These are phyloP conservation scores for Russula sp. DNA, from an alignment of 768 basidiomycete species.

Conservation along the genomic window DNA sequence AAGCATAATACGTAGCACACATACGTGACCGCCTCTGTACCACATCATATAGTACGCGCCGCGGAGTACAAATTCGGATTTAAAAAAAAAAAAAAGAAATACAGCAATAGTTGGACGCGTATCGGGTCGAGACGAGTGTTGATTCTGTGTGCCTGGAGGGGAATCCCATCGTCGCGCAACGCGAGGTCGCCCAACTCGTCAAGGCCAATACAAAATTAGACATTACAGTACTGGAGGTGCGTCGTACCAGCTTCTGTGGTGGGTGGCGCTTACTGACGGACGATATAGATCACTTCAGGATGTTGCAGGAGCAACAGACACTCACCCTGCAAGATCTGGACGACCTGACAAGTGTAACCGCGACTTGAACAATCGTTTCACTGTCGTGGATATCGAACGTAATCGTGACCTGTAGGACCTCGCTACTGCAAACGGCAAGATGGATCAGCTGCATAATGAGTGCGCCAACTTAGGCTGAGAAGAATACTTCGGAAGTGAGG, in stretches of 20 bases:
- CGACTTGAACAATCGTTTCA: slow-evolving; percentile 67
- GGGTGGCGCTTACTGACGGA: not conserved
- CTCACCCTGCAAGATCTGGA: slow-evolving; percentile 62
- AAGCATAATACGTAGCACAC: no score
- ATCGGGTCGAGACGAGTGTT: slow-evolving; percentile 71
- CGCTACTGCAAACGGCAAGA: slow-evolving; percentile 46
- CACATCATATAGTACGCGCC: no score
- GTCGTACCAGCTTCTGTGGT: slow-evolving; percentile 25
- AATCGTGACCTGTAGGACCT: slow-evolving; percentile 64
- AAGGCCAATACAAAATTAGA: slow-evolving; percentile 82
- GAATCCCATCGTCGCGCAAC: slow-evolving; percentile 56
- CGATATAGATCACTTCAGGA: slow-evolving; percentile 56
- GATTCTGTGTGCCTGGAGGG: slow-evolving; percentile 71
- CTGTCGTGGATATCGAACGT: slow-evolving; percentile 69
- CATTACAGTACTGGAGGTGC: slow-evolving; percentile 66
- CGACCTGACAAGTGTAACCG: slow-evolving; percentile 60
- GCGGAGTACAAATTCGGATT: no score
- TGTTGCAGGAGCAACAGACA: slow-evolving; percentile 61
- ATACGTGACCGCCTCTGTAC: no score
- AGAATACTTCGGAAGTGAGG: slow-evolving; percentile 84
- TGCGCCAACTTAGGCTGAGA: slow-evolving; percentile 89
- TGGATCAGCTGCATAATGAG: slow-evolving; percentile 81
- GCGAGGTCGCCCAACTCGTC: slow-evolving; percentile 65
- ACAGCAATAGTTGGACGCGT: slow-evolving; percentile 75
- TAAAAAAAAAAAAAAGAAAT: slow-evolving; percentile 56